These are phyloP conservation scores for Trichoderma koningiopsis DNA, from an alignment of 2,329 filamentous ascomycete species.

Conservation along the genomic window DNA sequence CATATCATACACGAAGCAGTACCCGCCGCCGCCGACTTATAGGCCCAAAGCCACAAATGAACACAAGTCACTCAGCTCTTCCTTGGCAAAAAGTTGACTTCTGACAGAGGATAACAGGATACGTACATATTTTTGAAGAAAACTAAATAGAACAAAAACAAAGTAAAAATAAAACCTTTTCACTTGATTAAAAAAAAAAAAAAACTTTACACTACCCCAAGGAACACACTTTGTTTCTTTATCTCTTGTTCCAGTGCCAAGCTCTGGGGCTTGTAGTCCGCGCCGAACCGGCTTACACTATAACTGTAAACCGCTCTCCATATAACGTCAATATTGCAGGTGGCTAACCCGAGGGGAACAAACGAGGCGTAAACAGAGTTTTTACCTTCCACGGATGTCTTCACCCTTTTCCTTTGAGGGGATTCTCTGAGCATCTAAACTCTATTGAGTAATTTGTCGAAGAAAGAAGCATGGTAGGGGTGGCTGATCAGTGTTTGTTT, in stretches of 20 bases:
- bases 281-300: neutral
- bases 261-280: neutral
- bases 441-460: neutral
- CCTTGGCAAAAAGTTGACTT: conserved; percentile 1
- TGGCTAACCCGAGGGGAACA: too few relatives aligned
- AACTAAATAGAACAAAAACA: neutral
- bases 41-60: conserved; percentile 3
- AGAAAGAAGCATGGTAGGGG: neutral
- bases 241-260: neutral
- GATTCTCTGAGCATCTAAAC: neutral
- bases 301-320: neutral
- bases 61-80: neutral
- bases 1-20: neutral
- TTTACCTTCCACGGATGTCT: neutral
- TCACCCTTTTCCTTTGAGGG: neutral
- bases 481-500: neutral
- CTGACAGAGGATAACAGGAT: neutral
- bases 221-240: neutral
- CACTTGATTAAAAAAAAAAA: too few relatives aligned
- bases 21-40: neutral
- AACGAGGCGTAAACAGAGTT: neutral
- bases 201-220: neutral
- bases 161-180: neutral
- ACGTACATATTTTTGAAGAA: too few relatives aligned
- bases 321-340: neutral